These are phyloP conservation scores for Yamadazyma oceani DNA, from an alignment of 1,139 yeast genomes.

Conservation along the genomic window DNA sequence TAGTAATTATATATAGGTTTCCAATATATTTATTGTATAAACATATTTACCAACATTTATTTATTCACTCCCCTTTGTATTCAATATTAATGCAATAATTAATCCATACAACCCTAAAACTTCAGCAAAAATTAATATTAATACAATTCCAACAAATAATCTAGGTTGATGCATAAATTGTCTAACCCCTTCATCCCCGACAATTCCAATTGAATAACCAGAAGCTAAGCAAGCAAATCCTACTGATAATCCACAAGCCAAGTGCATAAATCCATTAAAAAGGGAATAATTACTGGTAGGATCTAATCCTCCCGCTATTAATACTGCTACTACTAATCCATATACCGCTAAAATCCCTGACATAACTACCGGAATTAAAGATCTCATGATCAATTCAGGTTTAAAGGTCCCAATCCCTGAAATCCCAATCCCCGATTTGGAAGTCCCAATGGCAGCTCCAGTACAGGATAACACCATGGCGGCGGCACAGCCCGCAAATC, in stretches of 20 bases:
- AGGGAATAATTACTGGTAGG: conserved; percentile 78
- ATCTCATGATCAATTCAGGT: conserved; percentile 81
- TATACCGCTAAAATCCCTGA: conserved; percentile 96
- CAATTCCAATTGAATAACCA: conserved; percentile 97
- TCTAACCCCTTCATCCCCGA: conserved; percentile 98
- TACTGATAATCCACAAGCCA: conserved; percentile 92
- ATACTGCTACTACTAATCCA: conserved; percentile 93
- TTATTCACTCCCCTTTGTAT: conserved; percentile 66
- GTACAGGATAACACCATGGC: conserved; percentile 89
- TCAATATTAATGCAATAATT: conserved; percentile 86
- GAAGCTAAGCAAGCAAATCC: conserved; percentile 97
- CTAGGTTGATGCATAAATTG: conserved; percentile 96
- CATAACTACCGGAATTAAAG: conserved; percentile 94
- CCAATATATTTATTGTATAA: not conserved
- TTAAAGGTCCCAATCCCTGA: conserved; percentile 84
- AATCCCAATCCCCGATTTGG: conserved; percentile 97
- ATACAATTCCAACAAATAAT: conserved; percentile 95
- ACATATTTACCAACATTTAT: too few species aligned
- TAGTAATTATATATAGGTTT: too few species aligned
- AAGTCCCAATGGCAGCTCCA: conserved; percentile 98
- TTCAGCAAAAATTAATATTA: conserved; percentile 97
- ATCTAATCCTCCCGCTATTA: conserved; percentile 88
- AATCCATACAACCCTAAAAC: conserved; percentile 96
- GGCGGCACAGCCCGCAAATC: conserved; percentile 92
- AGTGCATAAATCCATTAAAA: conserved; percentile 95